Conservation (phyloP, 306 rosid genomes). For the Hippophae gyantsensis region DNA sequence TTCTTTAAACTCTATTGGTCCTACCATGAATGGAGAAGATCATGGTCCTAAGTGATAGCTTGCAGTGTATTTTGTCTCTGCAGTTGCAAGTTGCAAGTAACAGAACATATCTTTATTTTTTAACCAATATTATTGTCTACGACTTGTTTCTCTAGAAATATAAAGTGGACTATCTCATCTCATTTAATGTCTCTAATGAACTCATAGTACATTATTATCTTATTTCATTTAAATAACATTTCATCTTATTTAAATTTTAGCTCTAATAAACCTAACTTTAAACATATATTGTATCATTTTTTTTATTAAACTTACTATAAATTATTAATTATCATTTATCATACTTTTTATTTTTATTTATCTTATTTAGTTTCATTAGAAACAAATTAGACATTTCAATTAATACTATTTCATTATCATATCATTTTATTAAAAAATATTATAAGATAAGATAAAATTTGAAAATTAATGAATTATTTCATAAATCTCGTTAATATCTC, state of each 20-base stretch:
- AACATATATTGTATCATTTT: too few species aligned
- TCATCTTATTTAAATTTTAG: too few species aligned
- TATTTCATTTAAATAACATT: background rate
- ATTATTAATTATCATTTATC: too few species aligned
- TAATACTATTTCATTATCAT: too few species aligned
- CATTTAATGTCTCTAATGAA: background rate
- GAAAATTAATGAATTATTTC: too few species aligned
- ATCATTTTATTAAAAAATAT: too few species aligned
- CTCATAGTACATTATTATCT: constrained; percentile 69
- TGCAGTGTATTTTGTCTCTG: constrained; percentile 67
- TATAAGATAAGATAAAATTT: too few species aligned
- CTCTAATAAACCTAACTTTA: too few species aligned
- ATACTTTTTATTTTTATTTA: background rate
- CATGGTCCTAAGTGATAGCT: constrained; percentile 65
- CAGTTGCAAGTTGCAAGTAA: constrained; percentile 86
- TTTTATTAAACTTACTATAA: too few species aligned
- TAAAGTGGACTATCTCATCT: too few species aligned
- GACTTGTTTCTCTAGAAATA: constrained; percentile 37
- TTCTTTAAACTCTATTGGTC: constrained; percentile 77
- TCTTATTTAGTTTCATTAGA: background rate
- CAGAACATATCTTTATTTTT: constrained; percentile 35
- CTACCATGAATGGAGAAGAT: constrained; percentile 56
- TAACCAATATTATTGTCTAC: constrained; percentile 36
- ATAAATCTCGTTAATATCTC: too few species aligned
- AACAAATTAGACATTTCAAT: too few species aligned